A percentile compares a stretch with the other conserved stretches of the same genome.
These are phyloP conservation scores for Salvia splendens DNA, from an alignment of 257 asterid species.

Conservation along the genomic window DNA sequence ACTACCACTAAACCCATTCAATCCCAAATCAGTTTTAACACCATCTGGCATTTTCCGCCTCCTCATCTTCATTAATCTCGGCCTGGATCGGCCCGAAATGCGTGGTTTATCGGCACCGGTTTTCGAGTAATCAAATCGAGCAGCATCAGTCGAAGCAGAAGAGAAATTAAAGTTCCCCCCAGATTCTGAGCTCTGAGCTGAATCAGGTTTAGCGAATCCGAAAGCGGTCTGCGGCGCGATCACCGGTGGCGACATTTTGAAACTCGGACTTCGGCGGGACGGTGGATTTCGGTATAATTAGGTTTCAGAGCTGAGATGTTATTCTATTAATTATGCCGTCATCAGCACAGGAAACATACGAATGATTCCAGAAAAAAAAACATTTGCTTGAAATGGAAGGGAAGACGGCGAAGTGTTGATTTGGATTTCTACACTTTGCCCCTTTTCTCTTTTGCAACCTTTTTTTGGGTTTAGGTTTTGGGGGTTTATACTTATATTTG, in stretches of 20 bases:
- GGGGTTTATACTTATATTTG: conserved; percentile 32
- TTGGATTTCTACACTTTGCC: background rate
- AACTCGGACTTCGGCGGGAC: conserved; percentile 28
- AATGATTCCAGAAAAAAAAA: background rate
- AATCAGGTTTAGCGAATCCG: conserved; percentile 38
- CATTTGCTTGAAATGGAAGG: conserved; percentile 31
- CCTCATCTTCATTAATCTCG: conserved; percentile 58
- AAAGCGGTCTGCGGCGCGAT: conserved; percentile 27
- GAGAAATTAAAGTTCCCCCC: conserved; percentile 36
- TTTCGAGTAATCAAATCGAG: conserved; percentile 39
- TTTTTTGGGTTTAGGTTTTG: conserved; percentile 34
- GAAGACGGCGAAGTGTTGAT: background rate
- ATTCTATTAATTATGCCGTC: conserved; percentile 9
- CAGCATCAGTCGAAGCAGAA: conserved; percentile 29
- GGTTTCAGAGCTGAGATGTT: conserved; percentile 16
- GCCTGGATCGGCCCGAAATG: conserved; percentile 48
- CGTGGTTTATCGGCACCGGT: conserved; percentile 33
- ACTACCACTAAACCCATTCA: conserved; percentile 38
- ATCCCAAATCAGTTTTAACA: conserved; percentile 37
- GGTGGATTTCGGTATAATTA: conserved; percentile 26
- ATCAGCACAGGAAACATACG: background rate
- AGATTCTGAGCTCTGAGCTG: conserved; percentile 18
- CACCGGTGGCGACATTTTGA: conserved; percentile 43
- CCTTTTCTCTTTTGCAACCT: background rate
- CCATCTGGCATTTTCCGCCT: conserved; percentile 43